A percentile compares a stretch with the other conserved stretches of the same genome.
Conservation (phyloP, 257 asterid genomes). For the Primulina eburnea region DNA sequence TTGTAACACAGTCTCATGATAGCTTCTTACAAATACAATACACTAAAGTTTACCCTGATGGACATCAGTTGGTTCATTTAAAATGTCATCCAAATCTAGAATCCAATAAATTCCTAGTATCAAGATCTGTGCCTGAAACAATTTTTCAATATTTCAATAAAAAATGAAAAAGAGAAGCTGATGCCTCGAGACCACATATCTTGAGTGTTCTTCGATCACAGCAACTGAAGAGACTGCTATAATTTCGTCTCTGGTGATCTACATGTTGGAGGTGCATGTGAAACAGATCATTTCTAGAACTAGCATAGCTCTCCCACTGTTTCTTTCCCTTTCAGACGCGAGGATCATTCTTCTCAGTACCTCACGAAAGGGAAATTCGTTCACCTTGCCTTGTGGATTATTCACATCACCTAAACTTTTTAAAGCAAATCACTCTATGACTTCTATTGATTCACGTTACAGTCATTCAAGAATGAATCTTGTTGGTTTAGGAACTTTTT, state of each 20-base stretch:
- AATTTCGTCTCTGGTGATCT: constrained; percentile 24
- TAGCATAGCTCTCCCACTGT: constrained; percentile 1
- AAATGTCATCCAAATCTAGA: neutral
- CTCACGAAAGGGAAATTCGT: constrained; percentile 16
- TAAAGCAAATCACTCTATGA: constrained; percentile 25
- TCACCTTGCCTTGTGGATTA: constrained; percentile 24
- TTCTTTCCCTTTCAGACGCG: constrained; percentile 1
- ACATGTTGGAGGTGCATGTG: constrained; percentile 14
- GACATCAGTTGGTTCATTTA: neutral
- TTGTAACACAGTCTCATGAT: too few species aligned
- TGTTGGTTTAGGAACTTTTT: constrained; percentile 64
- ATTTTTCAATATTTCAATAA: neutral
- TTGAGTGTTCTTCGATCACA: constrained; percentile 27
- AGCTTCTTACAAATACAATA: neutral
- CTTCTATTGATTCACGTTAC: constrained; percentile 70
- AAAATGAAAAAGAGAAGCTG: neutral
- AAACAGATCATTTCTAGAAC: constrained; percentile 29
- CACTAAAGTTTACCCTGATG: neutral
- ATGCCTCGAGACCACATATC: neutral
- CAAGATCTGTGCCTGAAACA: neutral
- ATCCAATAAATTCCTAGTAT: neutral
- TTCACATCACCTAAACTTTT: constrained; percentile 28
- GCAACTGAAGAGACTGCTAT: constrained; percentile 28
- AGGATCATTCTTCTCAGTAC: constrained; percentile 23
- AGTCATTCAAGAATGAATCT: constrained; percentile 67